These are phyloP conservation scores for Citrullus colocynthis DNA, from an alignment of 306 rosid species.

Conservation along the genomic window DNA sequence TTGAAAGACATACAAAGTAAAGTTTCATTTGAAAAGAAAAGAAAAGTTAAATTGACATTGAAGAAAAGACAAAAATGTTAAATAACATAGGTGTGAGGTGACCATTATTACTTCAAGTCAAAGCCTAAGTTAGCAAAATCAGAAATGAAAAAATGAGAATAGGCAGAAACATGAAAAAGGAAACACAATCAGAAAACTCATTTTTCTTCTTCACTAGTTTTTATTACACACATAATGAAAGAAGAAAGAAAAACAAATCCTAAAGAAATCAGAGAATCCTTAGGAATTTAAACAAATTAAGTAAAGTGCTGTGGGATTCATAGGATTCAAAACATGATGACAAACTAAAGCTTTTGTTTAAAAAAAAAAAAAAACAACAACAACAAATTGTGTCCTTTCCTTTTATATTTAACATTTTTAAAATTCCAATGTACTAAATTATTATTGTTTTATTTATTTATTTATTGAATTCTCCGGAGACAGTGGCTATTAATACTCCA, in stretches of 20 bases:
- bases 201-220: background rate
- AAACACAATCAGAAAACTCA: background rate
- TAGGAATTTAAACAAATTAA: background rate
- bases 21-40: too few species aligned
- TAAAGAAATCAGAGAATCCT: background rate
- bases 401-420: background rate
- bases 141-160: background rate
- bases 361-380: too few species aligned
- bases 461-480: constrained; percentile 6
- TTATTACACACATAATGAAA: background rate
- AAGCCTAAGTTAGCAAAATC: background rate
- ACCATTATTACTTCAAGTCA: background rate
- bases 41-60: too few species aligned
- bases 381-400: background rate
- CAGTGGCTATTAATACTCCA: constrained; percentile 13
- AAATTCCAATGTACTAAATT: background rate
- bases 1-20: too few species aligned
- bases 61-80: background rate
- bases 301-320: background rate
- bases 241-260: background rate
- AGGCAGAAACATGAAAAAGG: background rate
- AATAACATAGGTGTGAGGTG: background rate
- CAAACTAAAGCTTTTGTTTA: too few species aligned
- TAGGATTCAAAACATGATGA: background rate
- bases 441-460: background rate